phyloP scores from a whole-genome alignment of 2,329 filamentous ascomycete species.

The Diplocarpon rosae region DNA sequence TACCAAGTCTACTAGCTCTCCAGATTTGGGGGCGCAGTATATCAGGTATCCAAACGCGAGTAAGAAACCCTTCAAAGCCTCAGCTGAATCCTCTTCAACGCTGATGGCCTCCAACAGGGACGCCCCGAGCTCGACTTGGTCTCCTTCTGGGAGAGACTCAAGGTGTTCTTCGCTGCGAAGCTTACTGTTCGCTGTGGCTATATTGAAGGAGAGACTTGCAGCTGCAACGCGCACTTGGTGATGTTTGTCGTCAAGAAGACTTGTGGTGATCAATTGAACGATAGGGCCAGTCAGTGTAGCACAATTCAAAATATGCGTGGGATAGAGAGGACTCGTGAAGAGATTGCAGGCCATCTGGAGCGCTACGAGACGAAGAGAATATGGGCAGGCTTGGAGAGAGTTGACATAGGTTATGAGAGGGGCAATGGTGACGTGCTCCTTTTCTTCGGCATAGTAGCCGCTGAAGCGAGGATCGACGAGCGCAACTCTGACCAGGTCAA shows the following conservation, averaged over 20 bases:
- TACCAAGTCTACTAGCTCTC: conserved; percentile 72
- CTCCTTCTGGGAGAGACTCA: conserved; percentile 52
- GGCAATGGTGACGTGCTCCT: conserved; percentile 49
- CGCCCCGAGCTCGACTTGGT: conserved; percentile 73
- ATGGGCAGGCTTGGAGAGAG: conserved; percentile 50
- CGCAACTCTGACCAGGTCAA: conserved; percentile 75
- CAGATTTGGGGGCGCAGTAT: conserved; percentile 57
- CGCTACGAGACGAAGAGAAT: conserved; percentile 72
- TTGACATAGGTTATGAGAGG: conserved; percentile 51
- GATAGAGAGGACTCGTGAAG: conserved; percentile 64
- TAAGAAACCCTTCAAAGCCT: conserved; percentile 67
- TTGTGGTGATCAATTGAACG: conserved; percentile 60
- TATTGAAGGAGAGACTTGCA: conserved; percentile 73
- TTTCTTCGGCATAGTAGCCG: conserved; percentile 73
- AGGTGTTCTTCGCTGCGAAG: conserved; percentile 45
- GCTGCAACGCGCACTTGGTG: conserved; percentile 69
- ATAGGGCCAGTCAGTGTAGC: conserved; percentile 44
- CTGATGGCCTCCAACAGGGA: conserved; percentile 64
- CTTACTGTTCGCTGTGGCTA: conserved; percentile 60
- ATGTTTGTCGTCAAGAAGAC: conserved; percentile 67
- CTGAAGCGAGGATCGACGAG: conserved; percentile 70
- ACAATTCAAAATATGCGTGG: conserved; percentile 47
- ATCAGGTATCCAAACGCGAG: conserved; percentile 65
- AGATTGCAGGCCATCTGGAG: conserved; percentile 78
- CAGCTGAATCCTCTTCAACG: conserved; percentile 48